These are phyloP conservation scores for Moniliophthora roreri DNA, from an alignment of 1,284 basidiomycete species.

Conservation along the genomic window DNA sequence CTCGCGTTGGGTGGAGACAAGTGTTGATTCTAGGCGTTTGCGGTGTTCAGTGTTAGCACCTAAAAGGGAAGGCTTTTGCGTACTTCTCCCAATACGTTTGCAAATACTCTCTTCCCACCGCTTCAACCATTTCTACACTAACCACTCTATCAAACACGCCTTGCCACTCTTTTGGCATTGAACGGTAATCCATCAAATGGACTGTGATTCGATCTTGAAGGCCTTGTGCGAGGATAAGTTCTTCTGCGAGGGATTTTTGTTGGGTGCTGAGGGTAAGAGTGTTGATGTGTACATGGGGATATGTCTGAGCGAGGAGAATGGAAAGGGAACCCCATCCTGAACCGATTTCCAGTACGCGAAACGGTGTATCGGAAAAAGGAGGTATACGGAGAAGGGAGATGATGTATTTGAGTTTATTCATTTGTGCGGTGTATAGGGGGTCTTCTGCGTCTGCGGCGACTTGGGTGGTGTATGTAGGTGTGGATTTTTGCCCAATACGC, in stretches of 20 bases:
- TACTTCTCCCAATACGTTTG: constrained; percentile 67
- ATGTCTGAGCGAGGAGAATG: constrained; percentile 55
- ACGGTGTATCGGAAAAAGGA: constrained; percentile 33
- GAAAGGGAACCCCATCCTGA: constrained; percentile 82
- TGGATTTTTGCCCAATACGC: constrained; percentile 16
- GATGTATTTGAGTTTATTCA: constrained; percentile 61
- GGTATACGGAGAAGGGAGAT: constrained; percentile 52
- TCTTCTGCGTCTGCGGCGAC: constrained; percentile 31
- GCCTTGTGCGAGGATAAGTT: constrained; percentile 53
- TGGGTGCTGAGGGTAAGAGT: constrained; percentile 75
- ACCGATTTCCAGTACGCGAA: constrained; percentile 78
- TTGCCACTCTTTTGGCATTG: constrained; percentile 64
- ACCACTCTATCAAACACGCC: constrained; percentile 70
- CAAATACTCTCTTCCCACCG: constrained; percentile 70
- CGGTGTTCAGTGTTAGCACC: too few relatives aligned
- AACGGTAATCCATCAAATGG: constrained; percentile 76
- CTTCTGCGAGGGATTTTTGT: constrained; percentile 64
- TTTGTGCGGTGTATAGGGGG: constrained; percentile 66
- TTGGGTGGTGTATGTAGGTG: background rate
- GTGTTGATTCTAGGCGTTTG: too few relatives aligned
- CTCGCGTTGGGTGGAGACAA: constrained; percentile 58
- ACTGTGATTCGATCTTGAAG: constrained; percentile 60
- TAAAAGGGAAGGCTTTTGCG: constrained; percentile 72
- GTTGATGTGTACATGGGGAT: constrained; percentile 64
- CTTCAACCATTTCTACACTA: constrained; percentile 82